Evolutionary conservation across 2,329 filamentous ascomycete species (phyloP), one percentile per base, ranked within the genome.

Genomic region (Aurifilum marmelostoma): DNA sequence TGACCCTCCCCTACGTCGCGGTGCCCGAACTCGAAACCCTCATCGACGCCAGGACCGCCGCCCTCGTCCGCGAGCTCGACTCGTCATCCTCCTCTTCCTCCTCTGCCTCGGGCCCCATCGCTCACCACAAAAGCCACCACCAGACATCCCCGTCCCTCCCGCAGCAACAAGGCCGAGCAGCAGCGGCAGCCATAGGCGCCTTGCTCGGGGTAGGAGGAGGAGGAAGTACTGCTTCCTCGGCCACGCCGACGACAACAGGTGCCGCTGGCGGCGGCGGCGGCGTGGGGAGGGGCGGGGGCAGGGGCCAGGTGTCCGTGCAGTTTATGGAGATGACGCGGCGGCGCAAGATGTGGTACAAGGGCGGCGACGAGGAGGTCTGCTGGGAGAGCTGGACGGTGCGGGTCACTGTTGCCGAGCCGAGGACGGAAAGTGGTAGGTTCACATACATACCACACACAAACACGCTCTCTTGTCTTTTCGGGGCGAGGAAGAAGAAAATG

Each of bases 381-480:
- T 99, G 96, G 96, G 96, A 98, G 84, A 90, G 89, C 76, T 99
- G 96, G 96, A 93, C 92, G 59, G 82, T 99, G 73, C 93, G 97
- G 79, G 92, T 98, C 64, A 97, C 94, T n/a, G 89, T 97, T 67
- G 93, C 94, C 12, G 94, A 93, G 74, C 94, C 95, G 39, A 85
- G 91, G 76, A 97, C 93, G 14, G 95, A 98, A 76, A 92, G 89
- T 73, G 94, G 93, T 97, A 82, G 75, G 89, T 77, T 58, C 24
- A 9, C 67, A 24, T n/a, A 12, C 11, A 24, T 18, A 29, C 52
- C 11, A 24, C 29, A 29, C 52, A 24, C 34, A 34, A 8, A 4
- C 34, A 4, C 34, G 4, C 34, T 34, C 34, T 34, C 4, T 34
- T 34, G 4, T 34, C 34, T 34, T 34, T 8, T 34, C 34, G n/a